Percentiles rank a stretch among this genome's conserved stretches.
These are phyloP conservation scores for Fragilariopsis cylindrus DNA, from an alignment of 108 stramenopile species.

Conservation along the genomic window DNA sequence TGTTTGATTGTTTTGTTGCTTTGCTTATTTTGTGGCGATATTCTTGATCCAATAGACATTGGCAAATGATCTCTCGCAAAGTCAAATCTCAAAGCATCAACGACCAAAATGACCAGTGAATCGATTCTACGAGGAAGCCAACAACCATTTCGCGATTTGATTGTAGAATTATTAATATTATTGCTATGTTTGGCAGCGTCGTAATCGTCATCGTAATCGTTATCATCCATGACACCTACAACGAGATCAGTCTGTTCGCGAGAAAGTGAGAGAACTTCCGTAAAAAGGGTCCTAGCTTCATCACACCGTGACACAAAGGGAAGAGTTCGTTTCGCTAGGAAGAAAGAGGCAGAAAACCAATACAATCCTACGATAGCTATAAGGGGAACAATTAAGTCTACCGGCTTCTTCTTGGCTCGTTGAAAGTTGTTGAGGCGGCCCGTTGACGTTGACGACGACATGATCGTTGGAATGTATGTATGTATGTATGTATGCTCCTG, in stretches of 20 bases:
- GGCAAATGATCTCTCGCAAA: slow-evolving; percentile 85
- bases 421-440: background rate
- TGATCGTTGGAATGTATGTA: background rate
- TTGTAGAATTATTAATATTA: background rate
- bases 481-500: background rate
- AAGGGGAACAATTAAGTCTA: slow-evolving; percentile 26
- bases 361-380: slow-evolving; percentile 42
- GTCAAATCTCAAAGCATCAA: slow-evolving; percentile 96
- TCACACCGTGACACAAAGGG: slow-evolving; percentile 51
- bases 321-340: slow-evolving; percentile 52
- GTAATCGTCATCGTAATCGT: background rate
- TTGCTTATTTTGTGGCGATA: slow-evolving; percentile 25
- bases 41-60: slow-evolving; percentile 62
- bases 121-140: slow-evolving; percentile 81
- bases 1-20: slow-evolving; percentile 24
- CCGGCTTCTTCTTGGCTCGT: slow-evolving; percentile 13
- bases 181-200: no score
- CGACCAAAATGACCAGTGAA: slow-evolving; percentile 82
- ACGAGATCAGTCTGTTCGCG: slow-evolving; percentile 12
- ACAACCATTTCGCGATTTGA: slow-evolving; percentile 44
- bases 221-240: slow-evolving; percentile 4
- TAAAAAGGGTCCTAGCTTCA: slow-evolving; percentile 42
- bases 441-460: background rate
- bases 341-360: slow-evolving; percentile 58
- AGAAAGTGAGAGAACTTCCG: slow-evolving; percentile 39